Percentiles rank a stretch among this genome's conserved stretches.
Evolutionary conservation across 2,329 filamentous ascomycete genomes (phyloP).

Genomic region (Daldinia sp.): DNA sequence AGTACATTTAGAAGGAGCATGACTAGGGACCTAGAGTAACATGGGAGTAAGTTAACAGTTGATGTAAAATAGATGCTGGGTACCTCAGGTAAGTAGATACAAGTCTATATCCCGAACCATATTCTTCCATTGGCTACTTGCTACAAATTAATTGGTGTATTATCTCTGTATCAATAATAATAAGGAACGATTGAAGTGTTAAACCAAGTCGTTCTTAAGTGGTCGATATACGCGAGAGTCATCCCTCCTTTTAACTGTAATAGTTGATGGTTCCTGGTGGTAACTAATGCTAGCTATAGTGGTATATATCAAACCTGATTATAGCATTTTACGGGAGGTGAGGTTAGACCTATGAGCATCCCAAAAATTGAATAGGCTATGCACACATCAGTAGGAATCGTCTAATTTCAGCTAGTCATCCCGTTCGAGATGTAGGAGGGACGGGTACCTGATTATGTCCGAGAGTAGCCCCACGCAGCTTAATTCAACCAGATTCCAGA

Average conservation of each 20-base stretch:
- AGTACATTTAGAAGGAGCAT: too few species aligned
- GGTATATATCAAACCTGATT: neutral
- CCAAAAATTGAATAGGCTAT: neutral
- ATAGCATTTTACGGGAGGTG: neutral
- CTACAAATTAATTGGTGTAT: too few species aligned
- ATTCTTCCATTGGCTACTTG: too few species aligned
- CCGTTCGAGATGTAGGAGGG: neutral
- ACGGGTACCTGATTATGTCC: slow-evolving; percentile 4
- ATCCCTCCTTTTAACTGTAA: neutral
- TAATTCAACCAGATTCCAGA: neutral
- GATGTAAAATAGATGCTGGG: too few species aligned
- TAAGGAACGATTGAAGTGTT: too few species aligned
- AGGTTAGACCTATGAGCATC: neutral
- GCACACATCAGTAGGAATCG: neutral
- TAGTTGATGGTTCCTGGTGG: neutral
- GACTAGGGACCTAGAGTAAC: too few species aligned
- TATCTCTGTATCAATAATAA: too few species aligned
- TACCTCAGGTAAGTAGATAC: too few species aligned
- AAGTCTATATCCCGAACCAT: too few species aligned
- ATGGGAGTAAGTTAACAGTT: too few species aligned
- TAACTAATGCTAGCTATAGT: neutral
- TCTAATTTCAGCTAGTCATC: neutral
- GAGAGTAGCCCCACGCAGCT: neutral
- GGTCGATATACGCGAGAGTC: neutral
- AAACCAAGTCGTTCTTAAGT: too few species aligned